Percentiles rank a stretch among this genome's conserved stretches.
Evolutionary conservation across 768 basidiomycete species (phyloP).

Genomic region (Tulasnella sp.): DNA sequence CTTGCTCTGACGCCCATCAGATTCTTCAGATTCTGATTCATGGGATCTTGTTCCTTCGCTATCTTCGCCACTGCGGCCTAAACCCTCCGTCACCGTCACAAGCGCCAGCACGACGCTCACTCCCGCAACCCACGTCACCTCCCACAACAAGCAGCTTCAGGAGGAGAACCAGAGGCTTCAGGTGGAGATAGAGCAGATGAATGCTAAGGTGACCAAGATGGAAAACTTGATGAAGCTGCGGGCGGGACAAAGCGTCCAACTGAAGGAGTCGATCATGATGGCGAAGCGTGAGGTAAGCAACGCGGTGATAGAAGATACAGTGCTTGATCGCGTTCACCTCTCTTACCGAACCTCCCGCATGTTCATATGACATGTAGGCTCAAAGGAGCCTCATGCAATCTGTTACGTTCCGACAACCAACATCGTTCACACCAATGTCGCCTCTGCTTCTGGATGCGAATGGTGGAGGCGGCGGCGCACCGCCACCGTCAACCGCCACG

Average conservation of each 20-base stretch:
- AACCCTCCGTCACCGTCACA: constrained; percentile 19
- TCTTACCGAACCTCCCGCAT: constrained; percentile 4
- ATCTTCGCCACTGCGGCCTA: constrained; percentile 39
- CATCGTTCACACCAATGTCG: not conserved
- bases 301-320: not conserved
- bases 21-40: constrained; percentile 51
- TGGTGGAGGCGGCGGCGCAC: not conserved
- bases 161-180: constrained; percentile 57
- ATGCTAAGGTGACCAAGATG: constrained; percentile 46
- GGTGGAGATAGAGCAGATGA: constrained; percentile 45
- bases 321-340: not conserved
- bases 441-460: not conserved
- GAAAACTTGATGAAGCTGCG: constrained; percentile 56
- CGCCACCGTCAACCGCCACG: constrained; percentile 33
- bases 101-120: not conserved
- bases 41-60: constrained; percentile 54
- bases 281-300: constrained; percentile 47
- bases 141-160: not conserved
- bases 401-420: not conserved
- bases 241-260: constrained; percentile 65
- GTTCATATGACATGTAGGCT: constrained; percentile 48
- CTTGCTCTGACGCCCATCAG: too few relatives aligned
- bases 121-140: not conserved
- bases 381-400: constrained; percentile 40
- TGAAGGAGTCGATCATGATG: constrained; percentile 71